Base-by-base conservation (phyloP, 139 green algal species). In the Auxenochlorella pyrenoidosa region DNA sequence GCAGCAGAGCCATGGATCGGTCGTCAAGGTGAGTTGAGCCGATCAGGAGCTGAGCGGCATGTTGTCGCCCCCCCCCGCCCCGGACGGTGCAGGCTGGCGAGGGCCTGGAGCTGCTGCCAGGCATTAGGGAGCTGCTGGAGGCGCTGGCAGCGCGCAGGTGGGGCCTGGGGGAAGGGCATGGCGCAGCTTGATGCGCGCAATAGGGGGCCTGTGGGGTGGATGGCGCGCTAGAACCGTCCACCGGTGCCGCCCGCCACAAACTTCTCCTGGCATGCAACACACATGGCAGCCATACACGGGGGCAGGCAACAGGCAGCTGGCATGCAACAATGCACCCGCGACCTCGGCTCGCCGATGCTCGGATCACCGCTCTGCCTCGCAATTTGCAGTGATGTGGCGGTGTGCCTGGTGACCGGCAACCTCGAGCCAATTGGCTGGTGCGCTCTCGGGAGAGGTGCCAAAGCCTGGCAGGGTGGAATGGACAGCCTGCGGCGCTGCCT, bases 381-480 rank as follows among this genome's bases (percentile, higher is more conserved):
- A 5, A 6, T 47, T 30, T 24, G 34, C 70, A 38, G 75, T 1
- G 84, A 94, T 72, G 92, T 95, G 41, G 47, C 87, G 0, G 92
- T 94, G 3, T 95, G 95, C 88, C 88, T 99, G 80, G 95, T 98
- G 66, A 88, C 84, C 2, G 97, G 97, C 58, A 99, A 99, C 91
- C 94, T 99, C 58, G 92, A 98, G 85, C 94, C 94, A 2, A 98
- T 99, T 73, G 97, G 80, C 10, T 47, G 34, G 79, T 68, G 47
- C 19, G 47, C 19, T 63, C 54, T 24, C 18, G 54, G 18, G 16
- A 24, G 54, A 4, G 54, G 10, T 26, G 54, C 54, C 13, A 24
- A 24, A 63, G 54, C 54, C 54, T 28, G 54, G 54, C 54, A 24
- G 54, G 12, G 15, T 36, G 18, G 47, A 40, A n/a, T 2, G 54